Evolutionary conservation across 139 green algal species (phyloP).

Genomic region (Micractinium conductrix): DNA sequence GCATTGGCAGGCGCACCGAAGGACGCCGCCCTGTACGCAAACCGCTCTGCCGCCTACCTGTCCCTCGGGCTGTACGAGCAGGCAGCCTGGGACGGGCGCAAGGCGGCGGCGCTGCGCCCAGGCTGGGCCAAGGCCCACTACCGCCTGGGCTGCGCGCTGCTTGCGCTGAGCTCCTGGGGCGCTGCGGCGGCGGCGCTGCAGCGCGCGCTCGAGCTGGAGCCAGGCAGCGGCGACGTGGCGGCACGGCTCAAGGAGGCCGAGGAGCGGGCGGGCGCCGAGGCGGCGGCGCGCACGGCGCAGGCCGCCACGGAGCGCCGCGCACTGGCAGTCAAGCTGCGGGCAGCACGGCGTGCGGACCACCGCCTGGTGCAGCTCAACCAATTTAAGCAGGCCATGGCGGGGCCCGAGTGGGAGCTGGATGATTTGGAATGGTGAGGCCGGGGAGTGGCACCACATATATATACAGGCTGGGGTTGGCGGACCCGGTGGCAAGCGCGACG

Average conservation of each 20-base stretch:
- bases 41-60: constrained; percentile 60
- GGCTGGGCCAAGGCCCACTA: constrained; percentile 65
- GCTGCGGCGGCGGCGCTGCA: constrained; percentile 25
- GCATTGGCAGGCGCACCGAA: constrained; percentile 49
- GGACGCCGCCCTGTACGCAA: constrained; percentile 49
- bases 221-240: constrained; percentile 26
- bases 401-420: constrained; percentile 72
- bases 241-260: constrained; percentile 20
- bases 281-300: constrained; percentile 25
- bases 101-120: constrained; percentile 22
- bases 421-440: background rate
- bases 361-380: constrained; percentile 57
- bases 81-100: constrained; percentile 50
- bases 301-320: constrained; percentile 41
- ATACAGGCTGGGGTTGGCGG: background rate
- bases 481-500: no score
- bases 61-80: constrained; percentile 38
- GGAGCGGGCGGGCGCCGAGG: background rate
- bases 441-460: background rate
- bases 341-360: constrained; percentile 44
- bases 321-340: constrained; percentile 54
- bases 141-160: constrained; percentile 44
- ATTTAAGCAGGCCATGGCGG: constrained; percentile 74
- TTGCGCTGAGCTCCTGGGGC: constrained; percentile 32
- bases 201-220: constrained; percentile 34